These are phyloP conservation scores for Lentinula sp. DNA, from an alignment of 768 basidiomycete genomes.

Conservation along the genomic window DNA sequence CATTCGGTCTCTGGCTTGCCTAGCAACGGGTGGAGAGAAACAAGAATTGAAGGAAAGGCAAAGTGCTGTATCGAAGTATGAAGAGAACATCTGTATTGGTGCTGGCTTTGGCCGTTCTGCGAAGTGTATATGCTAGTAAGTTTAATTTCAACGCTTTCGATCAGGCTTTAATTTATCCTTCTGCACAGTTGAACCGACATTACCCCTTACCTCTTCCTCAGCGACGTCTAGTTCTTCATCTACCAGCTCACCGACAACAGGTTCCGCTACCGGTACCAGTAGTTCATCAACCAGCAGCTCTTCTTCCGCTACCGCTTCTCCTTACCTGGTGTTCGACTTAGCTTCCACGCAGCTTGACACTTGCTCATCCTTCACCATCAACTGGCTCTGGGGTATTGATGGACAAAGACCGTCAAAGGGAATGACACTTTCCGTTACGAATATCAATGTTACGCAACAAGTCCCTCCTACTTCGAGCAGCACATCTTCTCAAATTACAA, in stretches of 20 bases:
- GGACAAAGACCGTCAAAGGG: not conserved
- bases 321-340: not conserved
- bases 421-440: conserved; percentile 1
- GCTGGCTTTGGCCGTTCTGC: not conserved
- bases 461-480: not conserved
- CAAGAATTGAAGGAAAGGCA: not conserved
- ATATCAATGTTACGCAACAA: conserved; percentile 2
- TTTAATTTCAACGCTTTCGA: not conserved
- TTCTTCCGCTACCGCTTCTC: not conserved
- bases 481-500: not conserved
- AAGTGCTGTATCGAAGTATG: not conserved
- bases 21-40: not conserved
- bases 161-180: not conserved
- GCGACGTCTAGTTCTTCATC: not conserved
- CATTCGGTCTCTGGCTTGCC: not conserved
- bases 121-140: not conserved
- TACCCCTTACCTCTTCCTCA: not conserved
- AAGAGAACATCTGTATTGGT: not conserved
- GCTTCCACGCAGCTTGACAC: not conserved
- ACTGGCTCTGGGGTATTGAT: not conserved
- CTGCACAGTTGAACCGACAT: not conserved
- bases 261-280: not conserved
- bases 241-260: not conserved
- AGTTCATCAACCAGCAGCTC: not conserved
- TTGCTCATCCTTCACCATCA: not conserved